Evolutionary conservation across 805 yeast genomes (phyloP), one percentile per base, ranked within the genome.

Genomic region (Cyberlindnera xishuangbannaensis): DNA sequence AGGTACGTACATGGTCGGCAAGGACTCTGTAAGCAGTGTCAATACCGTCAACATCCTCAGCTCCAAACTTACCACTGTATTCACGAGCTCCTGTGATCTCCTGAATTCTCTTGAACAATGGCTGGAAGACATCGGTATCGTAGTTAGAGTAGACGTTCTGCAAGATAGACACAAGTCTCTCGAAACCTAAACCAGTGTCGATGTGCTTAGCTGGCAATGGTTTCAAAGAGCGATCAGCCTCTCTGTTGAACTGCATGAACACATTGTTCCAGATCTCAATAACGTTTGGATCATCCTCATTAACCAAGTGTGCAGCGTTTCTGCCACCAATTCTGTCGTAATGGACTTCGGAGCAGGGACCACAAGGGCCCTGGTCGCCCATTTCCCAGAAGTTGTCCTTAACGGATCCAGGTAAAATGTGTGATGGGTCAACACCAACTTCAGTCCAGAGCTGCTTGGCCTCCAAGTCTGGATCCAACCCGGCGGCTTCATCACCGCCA

Each of bases 341-440:
- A 62, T 92, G 99, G 49, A 92, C 74, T 64, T 92, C 99, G 16
- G 95, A 83, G 66, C 98, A 94, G 33, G 99, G 99, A 43, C 99
- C 99, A 69, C 99, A 92, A 30, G 99, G 99, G 47, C 99, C 99
- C 68, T 90, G 97, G 56, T 94, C 99, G 52, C 99, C 99, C 99
- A 92, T 92, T 69, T 92, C 99, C 99, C 99, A 92, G 64, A 92
- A 92, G 65, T 92, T 92, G 60, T 92, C 99, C 55, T 78, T 68
- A 34, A 79, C 83, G 47, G 78, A 67, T 37, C 99, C 99, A 15
- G 96, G 95, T 47, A 92, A 67, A 48, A 92, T 90, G 58, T 87
- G 97, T 57, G 80, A 88, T 48, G 85, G 95, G 21, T 79, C 71
- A 36, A 90, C 94, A 50, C 99, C 99, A 26, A 82, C 83, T 24